Evolutionary conservation across 768 basidiomycete species (phyloP), one percentile per base, ranked within the genome.

Genomic region (Obba rivulosa): DNA sequence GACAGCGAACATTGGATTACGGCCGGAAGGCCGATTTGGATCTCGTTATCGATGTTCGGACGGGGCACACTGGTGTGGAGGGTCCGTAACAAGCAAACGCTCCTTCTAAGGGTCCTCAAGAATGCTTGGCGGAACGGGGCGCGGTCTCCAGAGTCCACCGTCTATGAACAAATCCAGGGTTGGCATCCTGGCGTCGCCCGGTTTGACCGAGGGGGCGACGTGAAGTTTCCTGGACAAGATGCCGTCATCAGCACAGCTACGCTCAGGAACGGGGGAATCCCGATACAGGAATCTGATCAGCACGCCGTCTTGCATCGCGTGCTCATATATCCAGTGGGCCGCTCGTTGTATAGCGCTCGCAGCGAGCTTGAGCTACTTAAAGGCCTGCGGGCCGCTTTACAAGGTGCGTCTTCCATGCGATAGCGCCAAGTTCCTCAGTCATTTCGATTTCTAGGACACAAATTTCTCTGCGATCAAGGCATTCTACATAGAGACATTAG

Each of bases 41-140:
- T 37, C 4, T 54, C 53, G 8, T n/a, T 47, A 14, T 58, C 57
- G 11, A 49, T 54, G 11, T 28, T 56, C 8, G 55, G 57, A 2
- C 54, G 55, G 3, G 54, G 54, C 3, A 55, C 57, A 3, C 17
- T 23, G 3, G 49, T 57, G 1, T 55, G 54, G 28, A 5, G 28
- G 28, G 28, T 31, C 5, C 28, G 5, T 13, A 31, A 31, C 28
- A 31, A 31, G 28, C 7, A 7, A 7, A 31, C 28, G 13, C 28
- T 31, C 28, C 7, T 7, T 31, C 28, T 31, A 5, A 13, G 28
- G 13, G 28, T 31, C 7, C 13, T 31, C 7, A 31, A 31, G 28
- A 31, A 31, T 31, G 28, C 28, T 31, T 31, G 28, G 28, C 13
- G 13, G 5, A 13, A 13, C 13, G 28, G 28, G 5, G 28, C 28